Percentiles rank a stretch among this genome's conserved stretches.
Conservation (phyloP, 164 flowering plant species). For the Brasenia schreberi region DNA sequence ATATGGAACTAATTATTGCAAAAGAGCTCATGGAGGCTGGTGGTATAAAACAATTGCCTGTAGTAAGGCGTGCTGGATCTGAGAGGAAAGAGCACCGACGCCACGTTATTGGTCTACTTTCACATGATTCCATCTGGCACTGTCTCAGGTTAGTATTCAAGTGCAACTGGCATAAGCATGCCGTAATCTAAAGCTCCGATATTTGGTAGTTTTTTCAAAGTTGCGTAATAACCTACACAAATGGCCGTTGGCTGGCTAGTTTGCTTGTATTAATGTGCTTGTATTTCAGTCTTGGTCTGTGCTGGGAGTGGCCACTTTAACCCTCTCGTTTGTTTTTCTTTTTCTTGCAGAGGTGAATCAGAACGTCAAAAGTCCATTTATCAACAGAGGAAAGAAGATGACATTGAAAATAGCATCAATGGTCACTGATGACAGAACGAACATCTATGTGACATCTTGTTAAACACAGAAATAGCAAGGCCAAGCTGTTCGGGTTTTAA, state of each 20-base stretch:
- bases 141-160: constrained; percentile 49
- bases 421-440: constrained; percentile 19
- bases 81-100: constrained; percentile 41
- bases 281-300: background rate
- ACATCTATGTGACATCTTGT: background rate
- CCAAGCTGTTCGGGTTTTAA: background rate
- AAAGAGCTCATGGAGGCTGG: constrained; percentile 96
- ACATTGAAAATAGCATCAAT: constrained; percentile 17
- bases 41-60: constrained; percentile 89
- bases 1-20: constrained; percentile 63
- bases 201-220: background rate
- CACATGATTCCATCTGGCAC: constrained; percentile 55
- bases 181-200: background rate
- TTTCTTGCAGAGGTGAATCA: constrained; percentile 47
- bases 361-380: constrained; percentile 18
- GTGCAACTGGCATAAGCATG: background rate
- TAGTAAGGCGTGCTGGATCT: constrained; percentile 55
- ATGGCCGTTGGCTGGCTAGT: too few species aligned
- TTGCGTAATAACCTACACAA: too few species aligned
- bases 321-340: background rate
- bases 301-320: background rate
- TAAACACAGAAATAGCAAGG: background rate
- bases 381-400: constrained; percentile 24
- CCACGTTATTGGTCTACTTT: constrained; percentile 55
- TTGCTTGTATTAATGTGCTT: too few species aligned